Conservation (phyloP, 805 yeast species). For the Lipomyces orientalis region DNA sequence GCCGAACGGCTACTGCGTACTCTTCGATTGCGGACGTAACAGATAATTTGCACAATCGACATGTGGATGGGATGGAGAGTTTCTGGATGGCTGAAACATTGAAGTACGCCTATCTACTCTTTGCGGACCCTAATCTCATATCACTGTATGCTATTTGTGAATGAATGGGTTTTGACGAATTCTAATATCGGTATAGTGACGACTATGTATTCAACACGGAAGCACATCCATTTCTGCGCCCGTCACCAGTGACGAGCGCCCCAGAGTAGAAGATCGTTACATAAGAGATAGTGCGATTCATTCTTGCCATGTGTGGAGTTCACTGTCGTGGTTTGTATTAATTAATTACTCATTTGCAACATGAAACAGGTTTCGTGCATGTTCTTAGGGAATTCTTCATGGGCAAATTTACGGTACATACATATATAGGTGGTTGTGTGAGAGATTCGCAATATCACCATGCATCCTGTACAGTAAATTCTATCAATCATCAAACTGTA, state of each 20-base stretch:
- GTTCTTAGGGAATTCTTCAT: not conserved
- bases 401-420: not conserved
- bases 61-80: slow-evolving; percentile 45
- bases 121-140: slow-evolving; percentile 51
- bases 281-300: not conserved
- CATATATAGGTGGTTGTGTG: not conserved
- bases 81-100: slow-evolving; percentile 66
- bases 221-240: slow-evolving; percentile 59
- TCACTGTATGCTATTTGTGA: slow-evolving; percentile 43
- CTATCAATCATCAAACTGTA: not conserved
- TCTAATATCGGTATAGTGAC: slow-evolving; percentile 42
- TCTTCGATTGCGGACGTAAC: slow-evolving; percentile 53
- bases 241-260: slow-evolving; percentile 33
- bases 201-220: slow-evolving; percentile 65
- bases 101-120: slow-evolving; percentile 59
- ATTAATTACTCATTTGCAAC: not conserved
- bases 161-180: not conserved
- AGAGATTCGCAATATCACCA: not conserved
- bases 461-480: not conserved
- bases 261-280: slow-evolving; percentile 8
- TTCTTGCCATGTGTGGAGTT: not conserved
- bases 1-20: slow-evolving; percentile 45
- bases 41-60: slow-evolving; percentile 39
- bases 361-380: not conserved
- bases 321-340: not conserved